Evolutionary conservation across 129 eudicot species (phyloP).

Genomic region (carrot (Daucus carota)): DNA sequence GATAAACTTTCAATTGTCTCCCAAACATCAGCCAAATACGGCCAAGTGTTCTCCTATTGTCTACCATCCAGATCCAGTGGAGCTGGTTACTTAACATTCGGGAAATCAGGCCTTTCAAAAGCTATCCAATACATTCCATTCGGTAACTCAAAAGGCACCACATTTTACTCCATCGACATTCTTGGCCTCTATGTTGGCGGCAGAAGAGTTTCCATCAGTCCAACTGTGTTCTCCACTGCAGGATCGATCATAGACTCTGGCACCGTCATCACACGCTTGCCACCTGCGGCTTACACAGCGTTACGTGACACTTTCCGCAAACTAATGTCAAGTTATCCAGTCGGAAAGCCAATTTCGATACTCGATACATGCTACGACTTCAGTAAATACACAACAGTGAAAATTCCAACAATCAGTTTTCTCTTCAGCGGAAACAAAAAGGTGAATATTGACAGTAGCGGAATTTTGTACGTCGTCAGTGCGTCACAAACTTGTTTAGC

Average conservation of each 20-base stretch:
- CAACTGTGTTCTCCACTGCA: conserved; percentile 30
- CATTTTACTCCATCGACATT: conserved; percentile 45
- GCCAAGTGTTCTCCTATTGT: conserved; percentile 68
- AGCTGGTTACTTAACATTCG: conserved; percentile 53
- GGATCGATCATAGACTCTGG: conserved; percentile 83
- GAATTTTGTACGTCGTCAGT: conserved; percentile 25
- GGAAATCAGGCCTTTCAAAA: conserved; percentile 22
- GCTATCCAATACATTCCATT: conserved; percentile 41
- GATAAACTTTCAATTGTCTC: conserved; percentile 49
- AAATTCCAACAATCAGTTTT: conserved; percentile 39
- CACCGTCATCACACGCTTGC: conserved; percentile 71
- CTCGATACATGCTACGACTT: conserved; percentile 84
- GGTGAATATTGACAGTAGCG: conserved; percentile 23
- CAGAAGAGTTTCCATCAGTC: conserved; percentile 28
- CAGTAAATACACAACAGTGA: conserved; percentile 26
- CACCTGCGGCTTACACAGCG: conserved; percentile 52
- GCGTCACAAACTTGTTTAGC: conserved; percentile 49
- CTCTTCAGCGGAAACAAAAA: conserved; percentile 39
- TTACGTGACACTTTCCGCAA: conserved; percentile 40
- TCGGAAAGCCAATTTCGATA: conserved; percentile 38
- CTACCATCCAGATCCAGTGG: conserved; percentile 55
- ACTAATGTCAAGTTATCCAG: conserved; percentile 48
- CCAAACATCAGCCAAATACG: conserved; percentile 47
- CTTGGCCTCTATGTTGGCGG: conserved; percentile 42
- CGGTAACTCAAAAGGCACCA: conserved; percentile 17